Conservation (phyloP, 768 basidiomycete species). For the Aureoboletus auriporus region DNA sequence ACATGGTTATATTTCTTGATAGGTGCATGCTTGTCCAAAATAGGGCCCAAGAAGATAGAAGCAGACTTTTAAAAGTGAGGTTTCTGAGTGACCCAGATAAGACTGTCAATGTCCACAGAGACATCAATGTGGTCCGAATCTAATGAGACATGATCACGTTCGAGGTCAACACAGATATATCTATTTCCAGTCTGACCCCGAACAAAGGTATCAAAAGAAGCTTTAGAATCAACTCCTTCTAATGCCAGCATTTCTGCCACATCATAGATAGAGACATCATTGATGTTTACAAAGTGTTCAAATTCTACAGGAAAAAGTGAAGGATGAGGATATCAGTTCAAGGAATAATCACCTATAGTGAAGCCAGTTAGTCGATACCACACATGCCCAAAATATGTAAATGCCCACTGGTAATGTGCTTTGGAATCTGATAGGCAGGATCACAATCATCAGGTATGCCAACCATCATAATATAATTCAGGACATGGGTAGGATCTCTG, state of each 20-base stretch:
- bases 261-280: background rate
- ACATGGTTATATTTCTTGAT: conserved; percentile 16
- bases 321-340: background rate
- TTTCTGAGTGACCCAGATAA: background rate
- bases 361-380: no score
- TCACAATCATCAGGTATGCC: background rate
- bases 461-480: background rate
- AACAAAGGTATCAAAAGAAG: conserved; percentile 2
- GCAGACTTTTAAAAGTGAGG: background rate
- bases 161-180: conserved; percentile 5
- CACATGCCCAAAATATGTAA: no score
- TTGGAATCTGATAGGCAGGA: background rate
- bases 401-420: background rate
- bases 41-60: background rate
- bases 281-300: background rate
- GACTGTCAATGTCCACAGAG: background rate
- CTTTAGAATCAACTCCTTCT: background rate
- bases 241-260: conserved; percentile 1
- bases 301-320: background rate
- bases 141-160: background rate
- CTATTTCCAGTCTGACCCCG: background rate
- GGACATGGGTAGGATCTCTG: background rate
- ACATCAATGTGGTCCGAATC: background rate
- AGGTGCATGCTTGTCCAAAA: background rate
- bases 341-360: no score